Percentiles rank a stretch among this genome's conserved stretches.
Conservation (phyloP, 345 rosid genomes). For the Geranium brycei region DNA sequence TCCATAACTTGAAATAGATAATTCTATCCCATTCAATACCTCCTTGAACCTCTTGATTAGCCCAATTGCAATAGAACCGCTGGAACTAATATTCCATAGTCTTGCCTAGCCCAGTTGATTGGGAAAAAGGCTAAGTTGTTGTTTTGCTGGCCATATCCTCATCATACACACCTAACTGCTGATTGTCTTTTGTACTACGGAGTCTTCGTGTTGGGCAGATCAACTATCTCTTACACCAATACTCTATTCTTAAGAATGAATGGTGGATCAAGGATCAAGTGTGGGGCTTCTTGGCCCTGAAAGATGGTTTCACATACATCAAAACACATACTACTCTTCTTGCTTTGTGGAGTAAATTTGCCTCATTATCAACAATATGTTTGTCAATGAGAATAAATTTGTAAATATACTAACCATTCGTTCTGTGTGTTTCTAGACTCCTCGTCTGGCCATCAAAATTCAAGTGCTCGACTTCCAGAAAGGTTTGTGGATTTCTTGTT, state of each 20-base stretch:
- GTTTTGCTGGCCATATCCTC: too few species aligned
- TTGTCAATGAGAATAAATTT: not conserved
- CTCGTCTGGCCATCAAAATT: slow-evolving; percentile 52
- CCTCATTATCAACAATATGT: not conserved
- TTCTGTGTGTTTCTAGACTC: slow-evolving; percentile 37
- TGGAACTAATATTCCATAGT: too few species aligned
- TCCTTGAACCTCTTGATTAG: too few species aligned
- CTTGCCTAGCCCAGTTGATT: too few species aligned
- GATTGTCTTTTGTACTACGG: too few species aligned
- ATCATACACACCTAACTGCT: too few species aligned
- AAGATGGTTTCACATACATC: not conserved
- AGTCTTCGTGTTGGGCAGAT: too few species aligned
- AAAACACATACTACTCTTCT: not conserved
- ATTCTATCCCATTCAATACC: too few species aligned
- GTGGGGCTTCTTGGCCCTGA: not conserved
- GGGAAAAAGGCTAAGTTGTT: too few species aligned
- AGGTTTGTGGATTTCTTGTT: slow-evolving; percentile 38
- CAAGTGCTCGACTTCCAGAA: slow-evolving; percentile 82
- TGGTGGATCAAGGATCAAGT: not conserved
- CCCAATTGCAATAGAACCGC: too few species aligned
- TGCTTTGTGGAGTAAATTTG: not conserved
- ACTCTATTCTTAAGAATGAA: not conserved
- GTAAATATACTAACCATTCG: not conserved
- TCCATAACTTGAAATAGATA: too few species aligned
- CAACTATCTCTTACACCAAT: too few species aligned